A percentile compares a stretch with the other conserved stretches of the same genome.
phyloP scores from a whole-genome alignment of 805 yeast genomes.

The Schizosaccharomyces japonicus region DNA sequence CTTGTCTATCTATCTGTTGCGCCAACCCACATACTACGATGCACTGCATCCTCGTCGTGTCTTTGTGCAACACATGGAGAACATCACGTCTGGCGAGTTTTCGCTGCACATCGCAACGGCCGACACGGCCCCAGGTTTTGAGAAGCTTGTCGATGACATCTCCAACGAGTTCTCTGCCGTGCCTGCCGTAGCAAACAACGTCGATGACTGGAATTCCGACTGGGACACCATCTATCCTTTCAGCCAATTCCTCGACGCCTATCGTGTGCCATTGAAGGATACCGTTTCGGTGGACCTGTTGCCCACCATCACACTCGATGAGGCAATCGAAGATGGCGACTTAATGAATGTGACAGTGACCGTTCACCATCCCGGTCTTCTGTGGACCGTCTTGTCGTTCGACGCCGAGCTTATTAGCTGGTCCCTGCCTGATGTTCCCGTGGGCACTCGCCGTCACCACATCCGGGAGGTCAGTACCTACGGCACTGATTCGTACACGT shows the following conservation, averaged over 20 bases:
- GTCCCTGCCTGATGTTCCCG: slow-evolving; percentile 2
- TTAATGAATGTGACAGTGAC: background rate
- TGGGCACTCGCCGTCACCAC: background rate
- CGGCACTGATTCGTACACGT: background rate
- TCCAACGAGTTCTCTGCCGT: background rate
- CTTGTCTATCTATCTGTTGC: background rate
- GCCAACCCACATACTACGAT: background rate
- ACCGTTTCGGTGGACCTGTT: background rate
- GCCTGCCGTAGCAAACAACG: background rate
- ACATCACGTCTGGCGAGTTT: background rate
- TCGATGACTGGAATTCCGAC: slow-evolving; percentile 3
- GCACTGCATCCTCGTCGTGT: slow-evolving; percentile 3
- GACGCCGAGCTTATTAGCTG: slow-evolving; percentile 1
- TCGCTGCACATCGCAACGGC: slow-evolving; percentile 2
- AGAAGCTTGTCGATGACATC: background rate
- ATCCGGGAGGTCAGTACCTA: slow-evolving; percentile 4
- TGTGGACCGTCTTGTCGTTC: slow-evolving; percentile 3
- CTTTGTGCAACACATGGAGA: slow-evolving; percentile 3
- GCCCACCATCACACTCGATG: background rate
- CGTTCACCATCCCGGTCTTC: background rate
- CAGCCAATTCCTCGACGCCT: slow-evolving; percentile 1
- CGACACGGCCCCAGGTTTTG: slow-evolving; percentile 2
- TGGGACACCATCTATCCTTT: slow-evolving; percentile 5
- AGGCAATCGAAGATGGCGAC: background rate
- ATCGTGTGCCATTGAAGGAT: background rate